phyloP scores from a whole-genome alignment of 768 basidiomycete species.

The Agaricus blazei region DNA sequence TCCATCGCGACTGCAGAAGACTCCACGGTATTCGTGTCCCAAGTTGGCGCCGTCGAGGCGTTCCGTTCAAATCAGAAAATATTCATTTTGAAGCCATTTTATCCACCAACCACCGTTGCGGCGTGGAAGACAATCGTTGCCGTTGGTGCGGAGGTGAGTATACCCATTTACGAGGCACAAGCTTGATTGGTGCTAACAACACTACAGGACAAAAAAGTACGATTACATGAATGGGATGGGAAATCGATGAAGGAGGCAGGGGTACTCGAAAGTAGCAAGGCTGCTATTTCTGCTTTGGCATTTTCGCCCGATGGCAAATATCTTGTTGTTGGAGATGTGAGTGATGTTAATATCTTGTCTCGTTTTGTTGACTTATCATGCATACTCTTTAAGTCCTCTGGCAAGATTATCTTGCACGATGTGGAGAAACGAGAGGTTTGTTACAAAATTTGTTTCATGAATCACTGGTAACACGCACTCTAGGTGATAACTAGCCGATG shows the following conservation, averaged over 20 bases:
- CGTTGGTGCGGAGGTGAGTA: slow-evolving; percentile 68
- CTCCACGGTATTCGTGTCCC: slow-evolving; percentile 60
- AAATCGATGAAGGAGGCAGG: slow-evolving; percentile 50
- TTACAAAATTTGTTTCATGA: neutral
- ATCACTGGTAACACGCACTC: neutral
- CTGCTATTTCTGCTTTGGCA: slow-evolving; percentile 65
- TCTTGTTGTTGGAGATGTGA: slow-evolving; percentile 83
- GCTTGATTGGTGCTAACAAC: neutral
- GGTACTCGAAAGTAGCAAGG: slow-evolving; percentile 63
- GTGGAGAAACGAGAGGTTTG: slow-evolving; percentile 58
- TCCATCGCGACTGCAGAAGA: slow-evolving; percentile 55
- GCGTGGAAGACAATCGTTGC: slow-evolving; percentile 50
- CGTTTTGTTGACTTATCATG: neutral
- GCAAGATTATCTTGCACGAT: slow-evolving; percentile 78
- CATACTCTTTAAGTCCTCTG: slow-evolving; percentile 51
- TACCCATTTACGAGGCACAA: neutral
- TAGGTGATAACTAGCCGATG: slow-evolving; percentile 72
- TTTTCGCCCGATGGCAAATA: slow-evolving; percentile 75
- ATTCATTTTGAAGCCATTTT: slow-evolving; percentile 47
- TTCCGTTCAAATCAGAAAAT: slow-evolving; percentile 68
- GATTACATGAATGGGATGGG: slow-evolving; percentile 69
- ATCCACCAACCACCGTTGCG: slow-evolving; percentile 52
- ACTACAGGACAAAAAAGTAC: slow-evolving; percentile 67
- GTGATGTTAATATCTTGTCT: slow-evolving; percentile 22
- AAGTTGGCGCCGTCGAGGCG: slow-evolving; percentile 56